Conservation (phyloP, 768 basidiomycete genomes). For the Melanogaster broomeanus region DNA sequence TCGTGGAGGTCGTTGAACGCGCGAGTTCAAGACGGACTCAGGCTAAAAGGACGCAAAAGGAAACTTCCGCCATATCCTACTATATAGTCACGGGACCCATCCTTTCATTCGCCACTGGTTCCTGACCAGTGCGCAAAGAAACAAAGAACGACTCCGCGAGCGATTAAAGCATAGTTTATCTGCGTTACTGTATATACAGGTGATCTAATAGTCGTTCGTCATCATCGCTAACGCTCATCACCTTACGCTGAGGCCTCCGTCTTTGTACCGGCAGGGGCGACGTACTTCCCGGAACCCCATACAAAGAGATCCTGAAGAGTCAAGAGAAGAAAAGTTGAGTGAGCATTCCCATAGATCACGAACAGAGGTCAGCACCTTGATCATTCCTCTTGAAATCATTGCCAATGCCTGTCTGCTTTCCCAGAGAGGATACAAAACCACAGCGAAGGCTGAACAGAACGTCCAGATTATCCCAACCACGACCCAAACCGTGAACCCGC, state of each 20-base stretch:
- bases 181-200: not conserved
- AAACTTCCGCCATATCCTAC: no score
- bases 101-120: no score
- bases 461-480: conserved; percentile 81
- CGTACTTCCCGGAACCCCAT: conserved; percentile 43
- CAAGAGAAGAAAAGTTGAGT: not conserved
- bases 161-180: not conserved
- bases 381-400: conserved; percentile 59
- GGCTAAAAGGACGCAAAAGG: not conserved
- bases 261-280: conserved; percentile 6
- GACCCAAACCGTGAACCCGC: conserved; percentile 79
- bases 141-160: no score
- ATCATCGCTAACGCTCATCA: not conserved
- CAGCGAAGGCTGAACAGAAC: conserved; percentile 71
- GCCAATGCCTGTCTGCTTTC: conserved; percentile 73
- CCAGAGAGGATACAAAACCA: conserved; percentile 85
- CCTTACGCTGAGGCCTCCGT: not conserved
- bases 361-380: conserved; percentile 48
- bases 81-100: no score
- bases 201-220: not conserved
- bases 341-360: no score
- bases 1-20: not conserved
- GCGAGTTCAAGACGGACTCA: not conserved
- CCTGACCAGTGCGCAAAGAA: no score
- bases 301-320: conserved; percentile 41